A percentile compares a stretch with the other conserved stretches of the same genome.
phyloP scores from a whole-genome alignment of 2,329 filamentous ascomycete genomes.

The Gremmenia infestans region DNA sequence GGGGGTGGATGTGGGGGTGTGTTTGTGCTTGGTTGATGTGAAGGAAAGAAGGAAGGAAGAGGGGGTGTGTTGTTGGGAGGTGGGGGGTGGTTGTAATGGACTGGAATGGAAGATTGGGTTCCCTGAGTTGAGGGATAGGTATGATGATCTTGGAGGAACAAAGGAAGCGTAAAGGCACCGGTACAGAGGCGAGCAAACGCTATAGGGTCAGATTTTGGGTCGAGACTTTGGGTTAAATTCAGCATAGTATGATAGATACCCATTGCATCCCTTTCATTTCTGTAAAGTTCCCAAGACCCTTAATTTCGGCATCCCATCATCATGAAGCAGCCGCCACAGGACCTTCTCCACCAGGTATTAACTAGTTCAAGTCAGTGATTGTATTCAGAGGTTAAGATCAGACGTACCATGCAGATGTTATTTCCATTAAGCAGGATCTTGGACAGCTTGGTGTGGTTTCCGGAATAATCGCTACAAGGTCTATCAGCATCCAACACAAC shows the following conservation, averaged over 20 bases:
- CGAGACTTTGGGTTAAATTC: too few relatives aligned
- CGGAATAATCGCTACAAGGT: slow-evolving; percentile 80
- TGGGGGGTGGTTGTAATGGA: too few relatives aligned
- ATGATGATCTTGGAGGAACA: too few relatives aligned
- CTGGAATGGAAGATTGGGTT: too few relatives aligned
- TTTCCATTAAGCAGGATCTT: slow-evolving; percentile 98
- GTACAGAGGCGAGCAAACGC: too few relatives aligned
- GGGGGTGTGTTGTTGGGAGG: too few relatives aligned
- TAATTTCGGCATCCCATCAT: not conserved
- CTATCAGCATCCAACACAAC: slow-evolving; percentile 1
- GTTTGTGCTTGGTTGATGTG: too few relatives aligned
- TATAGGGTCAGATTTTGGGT: too few relatives aligned
- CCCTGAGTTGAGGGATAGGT: too few relatives aligned
- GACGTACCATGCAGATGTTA: slow-evolving; percentile 92
- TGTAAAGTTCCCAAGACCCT: not conserved
- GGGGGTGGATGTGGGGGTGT: too few relatives aligned
- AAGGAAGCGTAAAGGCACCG: too few relatives aligned
- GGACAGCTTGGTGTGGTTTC: slow-evolving; percentile 79
- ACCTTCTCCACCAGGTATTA: slow-evolving; percentile 75
- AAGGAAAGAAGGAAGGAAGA: too few relatives aligned
- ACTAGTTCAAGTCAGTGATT: slow-evolving; percentile 38
- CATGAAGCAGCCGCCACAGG: slow-evolving; percentile 37
- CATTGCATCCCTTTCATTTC: not conserved
- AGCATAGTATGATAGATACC: not conserved
- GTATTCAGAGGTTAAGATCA: not conserved